Percentiles rank a stretch among this genome's conserved stretches.
These are phyloP conservation scores for Penicillium paxilli DNA, from an alignment of 495 filamentous ascomycete species.

Conservation along the genomic window DNA sequence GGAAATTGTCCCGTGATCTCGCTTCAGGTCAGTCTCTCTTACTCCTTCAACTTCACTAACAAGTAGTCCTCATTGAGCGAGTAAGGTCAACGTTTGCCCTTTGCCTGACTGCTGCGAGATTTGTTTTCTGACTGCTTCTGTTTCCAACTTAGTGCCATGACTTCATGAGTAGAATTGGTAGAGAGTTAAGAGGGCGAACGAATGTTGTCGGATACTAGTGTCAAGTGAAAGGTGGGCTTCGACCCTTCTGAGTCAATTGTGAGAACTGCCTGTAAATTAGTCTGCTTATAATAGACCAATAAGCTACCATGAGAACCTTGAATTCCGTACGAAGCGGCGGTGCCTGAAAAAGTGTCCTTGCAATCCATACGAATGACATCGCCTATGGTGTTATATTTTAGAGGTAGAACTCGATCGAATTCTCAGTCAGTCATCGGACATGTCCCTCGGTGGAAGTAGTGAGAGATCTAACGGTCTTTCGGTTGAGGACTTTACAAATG, in stretches of 20 bases:
- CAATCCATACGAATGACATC: neutral
- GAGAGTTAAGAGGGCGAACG: neutral
- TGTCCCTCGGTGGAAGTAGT: too few relatives aligned
- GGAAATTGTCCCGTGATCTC: constrained; percentile 14
- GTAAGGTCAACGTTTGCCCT: constrained; percentile 5
- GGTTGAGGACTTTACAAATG: too few relatives aligned
- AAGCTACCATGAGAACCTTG: neutral
- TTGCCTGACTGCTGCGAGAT: neutral
- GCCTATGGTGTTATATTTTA: too few relatives aligned
- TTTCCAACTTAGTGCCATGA: neutral
- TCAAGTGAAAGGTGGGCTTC: constrained; percentile 6
- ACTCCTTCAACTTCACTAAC: constrained; percentile 15
- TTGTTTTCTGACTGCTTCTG: neutral
- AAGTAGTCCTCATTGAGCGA: constrained; percentile 12
- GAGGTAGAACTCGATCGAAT: too few relatives aligned
- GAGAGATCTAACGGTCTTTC: too few relatives aligned
- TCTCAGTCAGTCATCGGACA: too few relatives aligned
- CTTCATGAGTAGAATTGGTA: neutral
- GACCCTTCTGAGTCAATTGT: constrained; percentile 3
- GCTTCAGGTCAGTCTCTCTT: constrained; percentile 9
- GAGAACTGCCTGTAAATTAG: constrained; percentile 1
- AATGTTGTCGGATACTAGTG: constrained; percentile 2
- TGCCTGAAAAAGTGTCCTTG: neutral
- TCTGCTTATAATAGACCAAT: too few relatives aligned
- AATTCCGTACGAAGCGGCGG: neutral